Conservation (phyloP, 495 filamentous ascomycete genomes). For the Venustampulla echinocandica region DNA sequence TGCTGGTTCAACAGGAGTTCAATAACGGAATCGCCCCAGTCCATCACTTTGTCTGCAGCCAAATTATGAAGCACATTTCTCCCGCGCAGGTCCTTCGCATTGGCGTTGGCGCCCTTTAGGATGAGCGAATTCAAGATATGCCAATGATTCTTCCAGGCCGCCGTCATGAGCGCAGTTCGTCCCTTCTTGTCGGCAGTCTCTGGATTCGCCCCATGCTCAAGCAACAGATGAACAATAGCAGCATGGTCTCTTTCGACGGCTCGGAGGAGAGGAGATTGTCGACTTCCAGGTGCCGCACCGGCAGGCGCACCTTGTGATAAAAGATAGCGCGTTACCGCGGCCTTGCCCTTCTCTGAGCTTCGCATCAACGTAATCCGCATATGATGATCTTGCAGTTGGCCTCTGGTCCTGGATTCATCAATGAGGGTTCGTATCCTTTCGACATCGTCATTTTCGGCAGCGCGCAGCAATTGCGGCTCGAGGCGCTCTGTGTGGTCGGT, state of each 20-base stretch:
- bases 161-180: constrained; percentile 18
- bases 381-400: constrained; percentile 40
- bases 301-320: constrained; percentile 37
- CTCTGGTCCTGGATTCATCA: constrained; percentile 31
- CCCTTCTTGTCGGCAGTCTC: constrained; percentile 33
- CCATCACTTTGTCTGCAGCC: constrained; percentile 44
- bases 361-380: constrained; percentile 43
- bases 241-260: constrained; percentile 45
- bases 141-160: constrained; percentile 22
- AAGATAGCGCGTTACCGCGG: constrained; percentile 36
- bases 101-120: constrained; percentile 21
- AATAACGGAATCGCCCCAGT: constrained; percentile 45
- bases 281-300: constrained; percentile 30
- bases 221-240: constrained; percentile 25
- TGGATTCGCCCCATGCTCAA: constrained; percentile 31
- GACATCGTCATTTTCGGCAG: constrained; percentile 36
- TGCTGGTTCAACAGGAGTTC: constrained; percentile 34
- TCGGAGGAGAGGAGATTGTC: constrained; percentile 37
- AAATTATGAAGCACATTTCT: constrained; percentile 40
- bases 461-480: constrained; percentile 45
- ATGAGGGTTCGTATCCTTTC: constrained; percentile 32
- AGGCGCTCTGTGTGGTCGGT: constrained; percentile 39
- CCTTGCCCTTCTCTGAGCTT: constrained; percentile 39
- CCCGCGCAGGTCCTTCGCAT: constrained; percentile 22
- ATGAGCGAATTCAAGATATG: constrained; percentile 21